These are phyloP conservation scores for Dictyophora rubrovolvata DNA, from an alignment of 768 basidiomycete genomes.

Conservation along the genomic window DNA sequence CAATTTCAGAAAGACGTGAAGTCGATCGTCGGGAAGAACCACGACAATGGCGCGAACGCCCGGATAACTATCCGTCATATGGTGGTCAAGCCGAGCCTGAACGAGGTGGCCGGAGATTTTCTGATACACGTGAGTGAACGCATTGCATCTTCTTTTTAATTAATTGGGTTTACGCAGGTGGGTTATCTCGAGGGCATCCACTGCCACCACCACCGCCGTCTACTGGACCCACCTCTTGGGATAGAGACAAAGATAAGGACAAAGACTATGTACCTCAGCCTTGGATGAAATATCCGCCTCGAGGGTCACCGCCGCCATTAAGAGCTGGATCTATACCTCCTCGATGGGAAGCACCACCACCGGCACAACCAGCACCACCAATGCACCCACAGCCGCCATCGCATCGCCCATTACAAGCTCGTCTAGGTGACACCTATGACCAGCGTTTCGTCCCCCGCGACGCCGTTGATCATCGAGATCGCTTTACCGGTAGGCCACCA, in stretches of 20 bases:
- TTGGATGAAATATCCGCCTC: neutral
- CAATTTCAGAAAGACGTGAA: neutral
- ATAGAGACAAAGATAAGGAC: conserved; percentile 6
- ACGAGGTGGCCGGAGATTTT: neutral
- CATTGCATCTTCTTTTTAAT: neutral
- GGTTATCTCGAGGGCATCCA: neutral
- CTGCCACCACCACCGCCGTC: neutral
- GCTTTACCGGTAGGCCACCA: neutral
- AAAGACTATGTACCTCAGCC: neutral
- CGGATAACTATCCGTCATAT: conserved; percentile 1
- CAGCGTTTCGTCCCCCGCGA: conserved; percentile 5
- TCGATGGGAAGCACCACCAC: neutral
- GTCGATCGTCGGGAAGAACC: conserved; percentile 4
- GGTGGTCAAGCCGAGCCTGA: neutral
- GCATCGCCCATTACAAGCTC: conserved; percentile 1
- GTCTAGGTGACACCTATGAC: conserved; percentile 3
- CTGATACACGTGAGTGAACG: neutral
- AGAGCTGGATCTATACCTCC: neutral
- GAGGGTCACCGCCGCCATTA: neutral
- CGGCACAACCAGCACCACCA: neutral
- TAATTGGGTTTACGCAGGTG: neutral
- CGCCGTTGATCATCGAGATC: neutral
- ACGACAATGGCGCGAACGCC: conserved; percentile 9
- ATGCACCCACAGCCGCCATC: neutral
- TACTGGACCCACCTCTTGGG: neutral